Conservation (phyloP, 306 rosid genomes). For the Casuarina glauca region DNA sequence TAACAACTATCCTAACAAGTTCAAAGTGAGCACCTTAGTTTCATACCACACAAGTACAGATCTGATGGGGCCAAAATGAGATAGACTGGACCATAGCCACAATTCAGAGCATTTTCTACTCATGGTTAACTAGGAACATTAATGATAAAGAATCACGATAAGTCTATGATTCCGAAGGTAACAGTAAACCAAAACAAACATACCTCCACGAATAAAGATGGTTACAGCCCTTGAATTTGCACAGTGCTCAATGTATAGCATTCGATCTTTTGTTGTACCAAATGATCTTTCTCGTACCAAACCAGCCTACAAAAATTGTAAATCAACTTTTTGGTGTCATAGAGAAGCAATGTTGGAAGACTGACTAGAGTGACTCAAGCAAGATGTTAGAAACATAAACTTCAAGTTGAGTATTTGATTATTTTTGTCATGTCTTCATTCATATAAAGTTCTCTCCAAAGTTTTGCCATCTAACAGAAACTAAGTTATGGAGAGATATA, state of each 20-base stretch:
- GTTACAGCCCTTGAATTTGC: slow-evolving; percentile 97
- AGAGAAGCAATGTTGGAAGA: not conserved
- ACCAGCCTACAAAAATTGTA: slow-evolving; percentile 64
- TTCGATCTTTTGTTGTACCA: slow-evolving; percentile 96
- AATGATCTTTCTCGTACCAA: slow-evolving; percentile 89
- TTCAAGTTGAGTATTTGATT: not conserved
- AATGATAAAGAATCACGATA: not conserved
- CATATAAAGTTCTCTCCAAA: not conserved
- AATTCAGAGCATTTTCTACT: not conserved
- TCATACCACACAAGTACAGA: not conserved
- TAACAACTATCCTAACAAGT: not conserved
- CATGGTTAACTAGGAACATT: not conserved
- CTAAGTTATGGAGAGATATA: not conserved
- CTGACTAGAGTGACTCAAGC: not conserved
- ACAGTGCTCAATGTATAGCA: slow-evolving; percentile 96
- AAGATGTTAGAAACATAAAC: not conserved
- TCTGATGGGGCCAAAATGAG: not conserved
- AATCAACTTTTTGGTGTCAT: not conserved
- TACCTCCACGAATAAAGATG: slow-evolving; percentile 91
- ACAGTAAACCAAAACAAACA: slow-evolving; percentile 14
- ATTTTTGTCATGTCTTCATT: not conserved
- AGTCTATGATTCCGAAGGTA: not conserved
- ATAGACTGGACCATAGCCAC: not conserved
- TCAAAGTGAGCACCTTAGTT: not conserved
- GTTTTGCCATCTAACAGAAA: not conserved